phyloP scores from a whole-genome alignment of 2,329 filamentous ascomycete species.

The Fusarium sp. region DNA sequence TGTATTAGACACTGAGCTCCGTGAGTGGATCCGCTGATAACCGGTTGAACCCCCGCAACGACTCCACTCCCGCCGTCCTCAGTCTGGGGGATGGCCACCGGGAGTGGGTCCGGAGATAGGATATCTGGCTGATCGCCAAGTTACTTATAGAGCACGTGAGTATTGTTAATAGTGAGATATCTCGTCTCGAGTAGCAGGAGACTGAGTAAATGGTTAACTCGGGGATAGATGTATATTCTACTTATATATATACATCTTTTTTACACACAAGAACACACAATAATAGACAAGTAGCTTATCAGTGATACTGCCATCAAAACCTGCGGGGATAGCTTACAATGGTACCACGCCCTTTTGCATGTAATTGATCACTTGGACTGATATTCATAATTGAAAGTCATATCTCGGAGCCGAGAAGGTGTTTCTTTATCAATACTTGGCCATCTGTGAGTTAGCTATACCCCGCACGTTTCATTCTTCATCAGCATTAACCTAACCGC shows the following conservation, averaged over 20 bases:
- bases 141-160: neutral
- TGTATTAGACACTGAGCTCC: constrained; percentile 12
- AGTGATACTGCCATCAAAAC: constrained; percentile 5
- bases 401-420: neutral
- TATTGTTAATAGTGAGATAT: neutral
- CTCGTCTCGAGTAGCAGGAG: neutral
- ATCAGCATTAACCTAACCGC: neutral
- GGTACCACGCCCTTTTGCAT: constrained; percentile 11
- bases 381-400: neutral
- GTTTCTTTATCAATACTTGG: neutral
- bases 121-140: neutral
- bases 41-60: constrained; percentile 29
- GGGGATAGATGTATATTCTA: no score
- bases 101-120: constrained; percentile 8
- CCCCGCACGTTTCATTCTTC: neutral
- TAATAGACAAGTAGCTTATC: neutral
- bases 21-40: constrained; percentile 37
- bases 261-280: no score
- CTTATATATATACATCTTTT: no score
- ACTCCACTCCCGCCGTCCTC: constrained; percentile 19
- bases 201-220: neutral
- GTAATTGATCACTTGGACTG: constrained; percentile 10
- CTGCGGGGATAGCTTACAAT: constrained; percentile 6
- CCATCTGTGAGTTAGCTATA: neutral
- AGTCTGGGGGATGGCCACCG: constrained; percentile 13